These are phyloP conservation scores for Syzygium malaccense DNA, from an alignment of 441 rosid species.

Conservation along the genomic window DNA sequence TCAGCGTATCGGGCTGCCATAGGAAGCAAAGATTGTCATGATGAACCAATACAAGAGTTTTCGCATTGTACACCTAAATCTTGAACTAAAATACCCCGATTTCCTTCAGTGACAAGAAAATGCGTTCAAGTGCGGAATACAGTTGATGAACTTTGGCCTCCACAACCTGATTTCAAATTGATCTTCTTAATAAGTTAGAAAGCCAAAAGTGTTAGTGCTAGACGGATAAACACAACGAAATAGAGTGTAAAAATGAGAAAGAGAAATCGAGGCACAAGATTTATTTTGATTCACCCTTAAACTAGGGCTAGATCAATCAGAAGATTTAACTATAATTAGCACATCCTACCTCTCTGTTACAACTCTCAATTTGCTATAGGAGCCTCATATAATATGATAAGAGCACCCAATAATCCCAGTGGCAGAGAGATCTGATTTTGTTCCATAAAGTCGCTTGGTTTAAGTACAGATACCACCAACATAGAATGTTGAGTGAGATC, in stretches of 20 bases:
- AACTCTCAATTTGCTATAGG: neutral
- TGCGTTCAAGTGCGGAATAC: constrained; percentile 74
- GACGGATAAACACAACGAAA: too few relatives aligned
- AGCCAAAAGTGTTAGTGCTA: neutral
- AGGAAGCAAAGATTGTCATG: neutral
- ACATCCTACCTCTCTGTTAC: too few relatives aligned
- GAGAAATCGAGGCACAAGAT: too few relatives aligned
- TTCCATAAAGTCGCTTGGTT: neutral
- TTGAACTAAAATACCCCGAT: constrained; percentile 37
- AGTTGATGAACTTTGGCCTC: constrained; percentile 93
- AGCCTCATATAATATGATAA: neutral
- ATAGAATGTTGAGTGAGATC: neutral
- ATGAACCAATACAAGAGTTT: neutral
- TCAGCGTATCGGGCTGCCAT: constrained; percentile 76
- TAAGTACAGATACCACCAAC: neutral
- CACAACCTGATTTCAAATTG: constrained; percentile 49
- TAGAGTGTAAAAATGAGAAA: too few relatives aligned
- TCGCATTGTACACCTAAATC: neutral
- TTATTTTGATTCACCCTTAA: too few relatives aligned
- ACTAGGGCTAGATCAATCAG: too few relatives aligned
- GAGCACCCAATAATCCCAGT: neutral
- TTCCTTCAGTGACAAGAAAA: constrained; percentile 86
- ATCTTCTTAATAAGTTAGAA: neutral
- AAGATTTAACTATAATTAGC: too few relatives aligned
- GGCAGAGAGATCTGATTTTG: neutral